Conservation (phyloP, 2,329 filamentous ascomycete species). For the Trichoderma koningii region DNA sequence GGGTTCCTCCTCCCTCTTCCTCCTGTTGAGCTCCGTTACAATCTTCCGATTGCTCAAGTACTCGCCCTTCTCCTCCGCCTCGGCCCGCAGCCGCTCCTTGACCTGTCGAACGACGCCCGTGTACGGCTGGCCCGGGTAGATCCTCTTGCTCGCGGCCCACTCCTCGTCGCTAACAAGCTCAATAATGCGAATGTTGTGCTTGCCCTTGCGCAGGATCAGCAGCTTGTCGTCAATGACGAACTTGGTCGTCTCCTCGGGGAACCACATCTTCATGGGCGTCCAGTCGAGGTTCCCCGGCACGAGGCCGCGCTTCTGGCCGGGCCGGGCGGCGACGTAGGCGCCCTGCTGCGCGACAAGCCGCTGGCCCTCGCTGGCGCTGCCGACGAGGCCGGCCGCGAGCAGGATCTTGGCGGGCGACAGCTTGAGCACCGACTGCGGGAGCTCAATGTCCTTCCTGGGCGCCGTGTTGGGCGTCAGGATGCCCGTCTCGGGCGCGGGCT, state of each 20-base stretch:
- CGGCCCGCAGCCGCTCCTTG: slow-evolving; percentile 42
- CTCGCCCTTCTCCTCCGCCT: slow-evolving; percentile 40
- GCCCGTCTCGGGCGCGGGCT: slow-evolving; percentile 36
- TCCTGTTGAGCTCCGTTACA: slow-evolving; percentile 36
- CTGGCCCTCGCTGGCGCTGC: slow-evolving; percentile 59
- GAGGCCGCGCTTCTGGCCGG: slow-evolving; percentile 49
- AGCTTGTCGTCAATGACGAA: slow-evolving; percentile 62
- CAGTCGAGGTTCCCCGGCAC: slow-evolving; percentile 58
- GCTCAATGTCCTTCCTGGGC: slow-evolving; percentile 56
- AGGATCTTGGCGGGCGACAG: slow-evolving; percentile 62
- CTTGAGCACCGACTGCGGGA: slow-evolving; percentile 60
- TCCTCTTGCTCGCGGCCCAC: slow-evolving; percentile 51
- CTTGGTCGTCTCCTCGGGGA: slow-evolving; percentile 56
- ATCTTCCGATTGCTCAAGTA: slow-evolving; percentile 35
- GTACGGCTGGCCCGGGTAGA: slow-evolving; percentile 56
- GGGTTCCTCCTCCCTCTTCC: slow-evolving; percentile 30
- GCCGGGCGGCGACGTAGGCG: slow-evolving; percentile 61
- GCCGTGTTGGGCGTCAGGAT: slow-evolving; percentile 50
- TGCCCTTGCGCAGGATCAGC: slow-evolving; percentile 63
- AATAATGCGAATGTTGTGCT: slow-evolving; percentile 63
- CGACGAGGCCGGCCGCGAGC: slow-evolving; percentile 59
- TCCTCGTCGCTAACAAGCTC: slow-evolving; percentile 60
- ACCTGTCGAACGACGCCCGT: slow-evolving; percentile 52
- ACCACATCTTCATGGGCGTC: slow-evolving; percentile 62
- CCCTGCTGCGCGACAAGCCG: slow-evolving; percentile 58